These are phyloP conservation scores for Clarkia xantiana DNA, from an alignment of 345 rosid species.

Conservation along the genomic window DNA sequence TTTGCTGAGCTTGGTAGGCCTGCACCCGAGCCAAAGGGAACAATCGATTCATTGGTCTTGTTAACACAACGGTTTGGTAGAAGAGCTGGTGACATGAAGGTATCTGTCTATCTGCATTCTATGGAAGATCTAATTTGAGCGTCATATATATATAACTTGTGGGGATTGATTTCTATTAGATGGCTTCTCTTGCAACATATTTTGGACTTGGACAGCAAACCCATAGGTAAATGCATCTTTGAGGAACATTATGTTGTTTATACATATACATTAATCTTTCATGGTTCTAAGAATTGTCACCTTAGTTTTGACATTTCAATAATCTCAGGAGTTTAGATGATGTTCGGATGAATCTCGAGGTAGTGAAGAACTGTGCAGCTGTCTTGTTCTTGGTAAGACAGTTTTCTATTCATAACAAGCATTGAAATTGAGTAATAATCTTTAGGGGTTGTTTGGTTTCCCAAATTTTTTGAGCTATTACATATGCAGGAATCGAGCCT, in stretches of 20 bases:
- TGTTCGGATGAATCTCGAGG: slow-evolving; percentile 91
- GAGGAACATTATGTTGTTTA: not conserved
- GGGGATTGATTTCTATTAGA: slow-evolving; percentile 18
- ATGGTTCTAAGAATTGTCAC: slow-evolving; percentile 4
- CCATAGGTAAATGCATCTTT: slow-evolving; percentile 47
- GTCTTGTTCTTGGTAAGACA: slow-evolving; percentile 75
- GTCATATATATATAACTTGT: too few relatives aligned
- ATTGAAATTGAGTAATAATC: too few relatives aligned
- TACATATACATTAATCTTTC: not conserved
- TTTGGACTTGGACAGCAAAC: slow-evolving; percentile 75
- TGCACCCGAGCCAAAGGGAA: slow-evolving; percentile 65
- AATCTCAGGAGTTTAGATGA: slow-evolving; percentile 80
- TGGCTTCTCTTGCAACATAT: slow-evolving; percentile 77
- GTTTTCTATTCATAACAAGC: not conserved
- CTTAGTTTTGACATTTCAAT: not conserved
- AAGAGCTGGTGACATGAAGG: slow-evolving; percentile 94
- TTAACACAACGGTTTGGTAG: slow-evolving; percentile 71
- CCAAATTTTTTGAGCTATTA: too few relatives aligned
- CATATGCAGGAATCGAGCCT: slow-evolving; percentile 65
- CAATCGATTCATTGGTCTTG: slow-evolving; percentile 59
- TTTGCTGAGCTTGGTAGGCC: slow-evolving; percentile 49
- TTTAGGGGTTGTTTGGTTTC: too few relatives aligned
- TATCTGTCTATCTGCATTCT: slow-evolving; percentile 2
- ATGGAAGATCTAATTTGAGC: too few relatives aligned
- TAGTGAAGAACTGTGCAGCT: slow-evolving; percentile 77